Percentiles rank a stretch among this genome's conserved stretches.
Evolutionary conservation across 176 grass and related monocot species (phyloP).

Genomic region (Avena insularis): DNA sequence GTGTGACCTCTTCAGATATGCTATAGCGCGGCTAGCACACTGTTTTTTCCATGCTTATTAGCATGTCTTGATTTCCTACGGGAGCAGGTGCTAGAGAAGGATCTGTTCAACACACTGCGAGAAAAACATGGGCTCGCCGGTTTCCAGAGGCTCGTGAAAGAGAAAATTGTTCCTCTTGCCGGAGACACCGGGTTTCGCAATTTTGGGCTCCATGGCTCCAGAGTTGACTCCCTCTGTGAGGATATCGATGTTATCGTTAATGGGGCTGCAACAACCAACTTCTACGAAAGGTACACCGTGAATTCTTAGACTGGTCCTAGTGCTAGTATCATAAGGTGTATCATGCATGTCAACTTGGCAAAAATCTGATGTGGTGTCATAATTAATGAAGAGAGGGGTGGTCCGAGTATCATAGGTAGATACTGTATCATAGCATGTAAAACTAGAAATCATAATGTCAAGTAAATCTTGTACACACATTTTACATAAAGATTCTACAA

Average conservation of each 20-base stretch:
- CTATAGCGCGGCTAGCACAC: no score
- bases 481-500: no score
- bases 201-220: conserved; percentile 44
- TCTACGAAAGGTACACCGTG: conserved; percentile 49
- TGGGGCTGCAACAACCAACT: conserved; percentile 55
- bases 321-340: no score
- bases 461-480: no score
- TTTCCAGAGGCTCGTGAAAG: conserved; percentile 4
- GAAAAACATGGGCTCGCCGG: background rate
- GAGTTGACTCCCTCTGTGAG: conserved; percentile 20
- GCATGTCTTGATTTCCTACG: background rate
- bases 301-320: no score
- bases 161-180: background rate
- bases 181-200: background rate
- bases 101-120: background rate
- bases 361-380: no score
- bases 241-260: conserved; percentile 54
- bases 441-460: no score
- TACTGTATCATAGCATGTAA: no score
- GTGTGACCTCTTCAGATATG: no score
- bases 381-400: no score
- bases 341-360: no score
- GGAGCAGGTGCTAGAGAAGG: conserved; percentile 25
- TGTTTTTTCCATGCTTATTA: background rate
- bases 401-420: no score